phyloP scores from a whole-genome alignment of 257 asterid genomes.

The Datura wrightii region DNA sequence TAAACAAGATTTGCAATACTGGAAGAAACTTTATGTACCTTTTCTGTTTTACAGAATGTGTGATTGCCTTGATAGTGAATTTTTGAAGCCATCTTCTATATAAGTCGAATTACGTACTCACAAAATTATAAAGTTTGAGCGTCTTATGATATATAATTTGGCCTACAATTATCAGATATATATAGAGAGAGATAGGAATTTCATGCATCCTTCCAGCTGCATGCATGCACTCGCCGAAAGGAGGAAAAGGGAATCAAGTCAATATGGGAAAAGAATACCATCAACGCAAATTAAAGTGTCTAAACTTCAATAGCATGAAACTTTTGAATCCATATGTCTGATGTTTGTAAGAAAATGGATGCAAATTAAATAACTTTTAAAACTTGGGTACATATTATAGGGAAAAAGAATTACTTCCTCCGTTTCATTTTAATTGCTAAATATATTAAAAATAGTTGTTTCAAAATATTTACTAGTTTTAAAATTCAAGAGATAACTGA shows the following conservation, averaged over 20 bases:
- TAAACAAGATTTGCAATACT: no score
- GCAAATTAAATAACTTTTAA: no score
- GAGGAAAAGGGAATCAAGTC: background rate
- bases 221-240: background rate
- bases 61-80: constrained; percentile 15
- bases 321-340: no score
- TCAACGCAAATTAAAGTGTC: no score
- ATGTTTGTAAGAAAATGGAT: background rate
- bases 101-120: background rate
- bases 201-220: background rate
- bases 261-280: no score
- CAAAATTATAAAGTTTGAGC: background rate
- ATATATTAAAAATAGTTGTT: no score
- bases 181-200: background rate
- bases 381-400: background rate
- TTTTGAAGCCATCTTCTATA: constrained; percentile 15
- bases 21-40: background rate
- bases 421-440: no score
- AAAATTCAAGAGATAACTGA: no score
- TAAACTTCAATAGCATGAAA: no score
- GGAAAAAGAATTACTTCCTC: no score
- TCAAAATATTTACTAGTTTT: no score
- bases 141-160: background rate
- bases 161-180: background rate
- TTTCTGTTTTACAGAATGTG: background rate